phyloP scores from a whole-genome alignment of 2,329 filamentous ascomycete genomes.

The Microsporum canis region DNA sequence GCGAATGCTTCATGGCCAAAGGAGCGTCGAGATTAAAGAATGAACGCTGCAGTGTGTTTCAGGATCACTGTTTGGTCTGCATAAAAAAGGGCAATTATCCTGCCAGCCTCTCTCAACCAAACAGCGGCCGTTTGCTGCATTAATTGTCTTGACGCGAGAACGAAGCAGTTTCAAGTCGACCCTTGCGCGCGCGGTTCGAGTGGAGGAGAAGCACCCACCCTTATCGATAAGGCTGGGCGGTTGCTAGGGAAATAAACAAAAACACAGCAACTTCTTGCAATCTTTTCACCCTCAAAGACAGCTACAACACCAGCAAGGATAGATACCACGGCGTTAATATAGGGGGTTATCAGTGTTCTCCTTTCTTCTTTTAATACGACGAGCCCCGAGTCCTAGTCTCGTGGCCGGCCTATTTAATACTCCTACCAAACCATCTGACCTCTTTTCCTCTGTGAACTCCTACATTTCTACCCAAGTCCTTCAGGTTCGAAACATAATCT shows the following conservation, averaged over 20 bases:
- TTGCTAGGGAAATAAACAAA: constrained; percentile 2
- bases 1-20: constrained; percentile 56
- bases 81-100: not conserved
- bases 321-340: not conserved
- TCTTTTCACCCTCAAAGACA: not conserved
- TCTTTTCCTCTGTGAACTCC: no score
- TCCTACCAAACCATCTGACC: not conserved
- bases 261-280: not conserved
- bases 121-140: not conserved
- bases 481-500: not conserved
- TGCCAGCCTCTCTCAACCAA: not conserved
- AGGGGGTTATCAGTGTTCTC: not conserved
- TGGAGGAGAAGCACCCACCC: not conserved
- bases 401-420: not conserved
- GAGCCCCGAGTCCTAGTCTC: not conserved
- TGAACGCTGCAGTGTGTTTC: not conserved
- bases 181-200: not conserved
- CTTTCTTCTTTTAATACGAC: not conserved
- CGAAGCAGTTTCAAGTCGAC: not conserved
- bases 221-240: not conserved
- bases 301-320: not conserved
- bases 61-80: not conserved
- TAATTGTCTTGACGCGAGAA: not conserved
- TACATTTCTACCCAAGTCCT: no score
- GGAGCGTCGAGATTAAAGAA: not conserved